Base-by-base conservation (phyloP, 2,329 filamentous ascomycete genomes). In the Corniculantispora saksenae region DNA sequence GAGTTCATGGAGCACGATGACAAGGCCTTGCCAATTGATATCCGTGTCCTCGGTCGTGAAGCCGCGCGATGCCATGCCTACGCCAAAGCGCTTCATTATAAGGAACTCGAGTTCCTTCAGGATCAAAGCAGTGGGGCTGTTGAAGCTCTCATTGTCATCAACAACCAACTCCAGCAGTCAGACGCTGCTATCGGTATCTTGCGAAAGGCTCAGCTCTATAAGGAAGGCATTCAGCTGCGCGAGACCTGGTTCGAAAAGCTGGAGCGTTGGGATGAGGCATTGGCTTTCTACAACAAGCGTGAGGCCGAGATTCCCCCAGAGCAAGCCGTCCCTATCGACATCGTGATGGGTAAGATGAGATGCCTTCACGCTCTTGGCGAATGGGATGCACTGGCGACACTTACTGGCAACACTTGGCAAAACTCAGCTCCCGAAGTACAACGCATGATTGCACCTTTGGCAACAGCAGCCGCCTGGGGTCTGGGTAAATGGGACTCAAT, bases 1-100 rank as follows among this genome's bases (percentile, higher is more conserved):
- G 95, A 99, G 75, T 99, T 99, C 77, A 99, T 99, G 95, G 95
- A 99, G 75, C 95, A 99, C 73, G 96, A 99, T 72, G 95, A 99
- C 76, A 99, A 99, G 77, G 94, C 96, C 17, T 82, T 99, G 61
- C 95, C 95, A 1, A 99, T 99, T 68, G 96, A 99, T 74, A 97
- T 99, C 69, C 86, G 95, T 57, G 93, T 95, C 12, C 85, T 99
- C 13, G 96, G 96, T 38, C 91, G 94, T 74, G 97, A 98, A 76
- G 95, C 95, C 57, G 94, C 92, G 23, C 94, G 96, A 72, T 99
- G 96, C 70, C 95, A 99, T 77, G 96, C 95, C 5, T 99, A 97
- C 75, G 95, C 95, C 40, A 99, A 99, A 79, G 95, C 95, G 12
- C 82, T 99, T 47, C 95, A 99, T 74, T 99, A 99, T 81, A 99